A percentile compares a stretch with the other conserved stretches of the same genome.
Evolutionary conservation across 2,329 filamentous ascomycete species (phyloP).

Genomic region (Botryosphaeria dothidea): DNA sequence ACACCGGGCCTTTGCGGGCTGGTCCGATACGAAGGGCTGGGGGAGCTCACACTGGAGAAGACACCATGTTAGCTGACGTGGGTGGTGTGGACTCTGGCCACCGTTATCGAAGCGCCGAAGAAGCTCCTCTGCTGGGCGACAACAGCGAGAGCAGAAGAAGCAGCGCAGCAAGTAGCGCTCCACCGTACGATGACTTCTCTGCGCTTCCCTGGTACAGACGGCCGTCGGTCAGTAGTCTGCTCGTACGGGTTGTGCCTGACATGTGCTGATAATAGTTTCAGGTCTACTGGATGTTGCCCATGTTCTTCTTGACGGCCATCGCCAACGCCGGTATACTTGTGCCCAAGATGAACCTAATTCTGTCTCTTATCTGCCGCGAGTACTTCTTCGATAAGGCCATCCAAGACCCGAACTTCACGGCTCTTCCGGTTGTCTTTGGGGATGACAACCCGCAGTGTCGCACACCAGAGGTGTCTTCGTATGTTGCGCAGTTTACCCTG

Average conservation of each 20-base stretch:
- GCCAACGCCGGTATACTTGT: slow-evolving; percentile 85
- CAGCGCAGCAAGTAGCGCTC: slow-evolving; percentile 7
- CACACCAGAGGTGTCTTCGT: slow-evolving; percentile 74
- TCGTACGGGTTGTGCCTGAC: background rate
- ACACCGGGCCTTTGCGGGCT: slow-evolving; percentile 29
- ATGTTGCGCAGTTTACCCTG: slow-evolving; percentile 76
- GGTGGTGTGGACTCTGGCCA: slow-evolving; percentile 42
- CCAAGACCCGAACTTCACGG: slow-evolving; percentile 49
- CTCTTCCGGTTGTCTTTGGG: slow-evolving; percentile 66
- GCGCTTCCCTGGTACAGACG: slow-evolving; percentile 62
- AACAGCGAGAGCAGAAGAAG: background rate
- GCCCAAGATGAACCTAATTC: slow-evolving; percentile 83
- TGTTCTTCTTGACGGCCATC: slow-evolving; percentile 78
- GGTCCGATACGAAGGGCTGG: slow-evolving; percentile 15
- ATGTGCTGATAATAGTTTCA: slow-evolving; percentile 21
- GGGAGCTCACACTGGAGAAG: slow-evolving; percentile 18
- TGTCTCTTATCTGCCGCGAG: slow-evolving; percentile 78
- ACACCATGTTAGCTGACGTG: slow-evolving; percentile 51
- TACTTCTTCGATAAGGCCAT: slow-evolving; percentile 67
- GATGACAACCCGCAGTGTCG: slow-evolving; percentile 77
- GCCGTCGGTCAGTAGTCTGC: slow-evolving; percentile 56
- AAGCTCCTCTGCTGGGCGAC: slow-evolving; percentile 11
- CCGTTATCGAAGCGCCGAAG: background rate
- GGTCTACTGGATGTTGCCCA: slow-evolving; percentile 81
- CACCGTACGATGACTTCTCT: slow-evolving; percentile 53